Percentiles rank a stretch among this genome's conserved stretches.
These are phyloP conservation scores for Mycena indigotica DNA, from an alignment of 768 basidiomycete species.

Conservation along the genomic window DNA sequence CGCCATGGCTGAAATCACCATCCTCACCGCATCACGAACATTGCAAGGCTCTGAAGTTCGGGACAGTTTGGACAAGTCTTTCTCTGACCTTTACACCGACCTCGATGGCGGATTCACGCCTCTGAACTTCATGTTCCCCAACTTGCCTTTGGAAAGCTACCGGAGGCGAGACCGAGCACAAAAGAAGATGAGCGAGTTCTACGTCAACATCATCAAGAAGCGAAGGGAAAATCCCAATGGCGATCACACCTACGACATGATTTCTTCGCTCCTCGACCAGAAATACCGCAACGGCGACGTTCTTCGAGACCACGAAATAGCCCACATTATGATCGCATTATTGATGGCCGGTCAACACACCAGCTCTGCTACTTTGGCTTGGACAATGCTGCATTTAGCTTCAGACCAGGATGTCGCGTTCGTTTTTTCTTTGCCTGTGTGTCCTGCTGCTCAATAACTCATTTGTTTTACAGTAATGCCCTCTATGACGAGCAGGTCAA, in stretches of 20 bases:
- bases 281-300: constrained; percentile 79
- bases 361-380: constrained; percentile 88
- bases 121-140: constrained; percentile 93
- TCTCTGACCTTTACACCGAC: constrained; percentile 83
- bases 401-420: constrained; percentile 73
- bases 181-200: constrained; percentile 91
- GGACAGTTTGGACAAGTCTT: constrained; percentile 71
- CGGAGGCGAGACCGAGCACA: constrained; percentile 87
- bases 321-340: constrained; percentile 97
- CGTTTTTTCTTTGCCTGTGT: constrained; percentile 40
- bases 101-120: constrained; percentile 97
- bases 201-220: constrained; percentile 80
- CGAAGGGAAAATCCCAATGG: constrained; percentile 56
- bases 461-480: constrained; percentile 55
- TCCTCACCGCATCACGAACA: constrained; percentile 91
- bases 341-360: constrained; percentile 99
- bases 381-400: constrained; percentile 88
- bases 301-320: constrained; percentile 87
- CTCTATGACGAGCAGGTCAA: constrained; percentile 90
- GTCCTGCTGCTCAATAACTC: not conserved
- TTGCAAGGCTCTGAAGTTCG: constrained; percentile 94
- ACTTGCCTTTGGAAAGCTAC: constrained; percentile 89
- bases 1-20: constrained; percentile 84
- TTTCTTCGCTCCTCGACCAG: constrained; percentile 81
- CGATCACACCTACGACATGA: constrained; percentile 86